Evolutionary conservation across 1,284 basidiomycete species (phyloP).

Genomic region (Fistulinella cinereoalba): DNA sequence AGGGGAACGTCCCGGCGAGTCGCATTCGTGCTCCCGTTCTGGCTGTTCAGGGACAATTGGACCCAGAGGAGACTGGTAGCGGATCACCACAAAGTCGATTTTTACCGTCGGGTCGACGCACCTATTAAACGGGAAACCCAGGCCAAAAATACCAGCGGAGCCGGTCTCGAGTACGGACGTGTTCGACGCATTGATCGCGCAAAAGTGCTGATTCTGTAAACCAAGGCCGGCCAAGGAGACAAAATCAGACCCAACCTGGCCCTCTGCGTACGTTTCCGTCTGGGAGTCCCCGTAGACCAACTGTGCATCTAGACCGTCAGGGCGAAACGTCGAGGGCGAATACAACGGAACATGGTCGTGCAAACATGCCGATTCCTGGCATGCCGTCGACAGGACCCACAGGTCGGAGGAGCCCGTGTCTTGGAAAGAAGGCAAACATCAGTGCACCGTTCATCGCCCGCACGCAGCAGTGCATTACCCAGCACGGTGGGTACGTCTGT

Average conservation of each 20-base stretch:
- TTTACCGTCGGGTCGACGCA: slow-evolving; percentile 14
- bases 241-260: slow-evolving; percentile 46
- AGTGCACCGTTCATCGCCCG: background rate
- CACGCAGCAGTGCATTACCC: slow-evolving; percentile 31
- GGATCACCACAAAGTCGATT: background rate
- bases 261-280: slow-evolving; percentile 52
- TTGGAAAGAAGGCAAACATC: slow-evolving; percentile 14
- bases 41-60: slow-evolving; percentile 19
- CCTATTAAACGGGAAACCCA: slow-evolving; percentile 60
- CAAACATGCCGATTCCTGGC: slow-evolving; percentile 31
- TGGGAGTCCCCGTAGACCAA: slow-evolving; percentile 55
- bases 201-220: slow-evolving; percentile 46
- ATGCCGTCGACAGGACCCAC: slow-evolving; percentile 53
- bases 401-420: slow-evolving; percentile 59
- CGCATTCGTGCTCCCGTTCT: slow-evolving; percentile 8
- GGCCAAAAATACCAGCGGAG: slow-evolving; percentile 51
- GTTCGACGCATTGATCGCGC: slow-evolving; percentile 53
- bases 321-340: slow-evolving; percentile 38
- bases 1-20: slow-evolving; percentile 1
- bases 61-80: slow-evolving; percentile 33
- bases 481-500: slow-evolving; percentile 42
- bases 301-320: slow-evolving; percentile 37
- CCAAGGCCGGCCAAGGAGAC: slow-evolving; percentile 44
- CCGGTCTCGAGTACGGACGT: slow-evolving; percentile 44
- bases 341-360: slow-evolving; percentile 35